Base-by-base conservation (phyloP, 148 eudicot species). In the Mesembryanthemum crystallinum region DNA sequence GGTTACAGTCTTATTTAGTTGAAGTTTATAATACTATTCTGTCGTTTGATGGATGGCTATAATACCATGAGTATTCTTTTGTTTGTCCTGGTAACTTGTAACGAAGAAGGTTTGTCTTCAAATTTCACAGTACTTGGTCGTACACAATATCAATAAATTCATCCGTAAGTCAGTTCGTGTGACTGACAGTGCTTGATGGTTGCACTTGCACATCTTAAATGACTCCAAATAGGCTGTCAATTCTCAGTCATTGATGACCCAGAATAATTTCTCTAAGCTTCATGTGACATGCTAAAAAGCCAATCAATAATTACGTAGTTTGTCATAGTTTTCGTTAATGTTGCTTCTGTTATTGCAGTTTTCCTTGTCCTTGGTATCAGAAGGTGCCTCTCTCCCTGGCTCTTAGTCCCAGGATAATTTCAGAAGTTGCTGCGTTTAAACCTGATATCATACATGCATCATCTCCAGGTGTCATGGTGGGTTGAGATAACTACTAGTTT, bases 381-480 rank as follows among this genome's bases (percentile, higher is more conserved):
- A 95, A 95, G 24, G 94, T 95, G 37, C 98, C 98, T 51, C 94
- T 95, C 77, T 95, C 98, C 54, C 78, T 95, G 59, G 98, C 98
- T 30, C 91, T 95, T 37, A 95, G 98, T 85, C 98, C 97, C 32
- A 89, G 98, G 84, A 95, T 95, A 73, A 92, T 95, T 58, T 89
- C 92, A 20, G 92, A 84, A 66, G 98, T 95, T 58, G 92, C 91
- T 10, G 83, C 87, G 42, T 95, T 95, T 83, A 95, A 92, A 82
- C 98, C 98, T 65, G 98, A 95, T 77, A 92, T 90, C 58, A 92
- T 95, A 69, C 97, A 95, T 32, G 98, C 96, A 58, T 89, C 97
- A 59, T 95, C 98, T 21, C 98, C 98, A 2, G 97, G 98, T 68
- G 62, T 92, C 73, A 95, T 95, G 98, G 97, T 90, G 83, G 63